These are phyloP conservation scores for Penicillium tannophilum DNA, from an alignment of 495 filamentous ascomycete genomes.

Conservation along the genomic window DNA sequence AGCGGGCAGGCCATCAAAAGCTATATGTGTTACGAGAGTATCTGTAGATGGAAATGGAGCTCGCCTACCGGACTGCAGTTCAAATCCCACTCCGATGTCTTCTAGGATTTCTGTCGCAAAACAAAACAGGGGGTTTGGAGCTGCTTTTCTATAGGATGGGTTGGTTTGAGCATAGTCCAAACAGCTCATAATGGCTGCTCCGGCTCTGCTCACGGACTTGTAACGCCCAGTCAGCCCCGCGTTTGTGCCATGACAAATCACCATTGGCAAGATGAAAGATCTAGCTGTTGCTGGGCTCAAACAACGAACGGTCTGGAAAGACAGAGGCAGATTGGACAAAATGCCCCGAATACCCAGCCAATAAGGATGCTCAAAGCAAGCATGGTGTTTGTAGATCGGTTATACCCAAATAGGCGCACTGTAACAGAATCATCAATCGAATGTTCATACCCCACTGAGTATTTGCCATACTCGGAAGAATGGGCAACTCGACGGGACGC, in stretches of 20 bases:
- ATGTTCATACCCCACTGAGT: not conserved
- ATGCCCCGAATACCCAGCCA: conserved; percentile 18
- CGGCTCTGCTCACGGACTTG: not conserved
- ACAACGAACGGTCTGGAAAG: conserved; percentile 44
- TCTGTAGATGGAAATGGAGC: not conserved
- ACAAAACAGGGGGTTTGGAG: conserved; percentile 43
- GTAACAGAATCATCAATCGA: not conserved
- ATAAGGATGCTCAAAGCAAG: not conserved
- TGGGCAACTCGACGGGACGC: not conserved
- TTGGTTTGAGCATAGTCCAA: not conserved
- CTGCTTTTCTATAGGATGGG: conserved; percentile 14
- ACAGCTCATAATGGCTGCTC: not conserved
- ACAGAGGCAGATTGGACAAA: conserved; percentile 53
- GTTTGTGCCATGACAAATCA: conserved; percentile 26
- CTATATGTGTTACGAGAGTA: not conserved
- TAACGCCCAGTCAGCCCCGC: conserved; percentile 9
- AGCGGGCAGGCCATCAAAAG: conserved; percentile 48
- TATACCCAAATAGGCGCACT: conserved; percentile 7
- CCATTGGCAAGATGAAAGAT: conserved; percentile 42
- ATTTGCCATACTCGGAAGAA: conserved; percentile 2
- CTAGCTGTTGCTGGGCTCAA: conserved; percentile 38
- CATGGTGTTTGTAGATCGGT: not conserved
- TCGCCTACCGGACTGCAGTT: conserved; percentile 52
- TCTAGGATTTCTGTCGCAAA: conserved; percentile 47
- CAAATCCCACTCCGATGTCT: conserved; percentile 53